Base-by-base conservation (phyloP, 805 yeast genomes). In the Clavispora carvajalis region DNA sequence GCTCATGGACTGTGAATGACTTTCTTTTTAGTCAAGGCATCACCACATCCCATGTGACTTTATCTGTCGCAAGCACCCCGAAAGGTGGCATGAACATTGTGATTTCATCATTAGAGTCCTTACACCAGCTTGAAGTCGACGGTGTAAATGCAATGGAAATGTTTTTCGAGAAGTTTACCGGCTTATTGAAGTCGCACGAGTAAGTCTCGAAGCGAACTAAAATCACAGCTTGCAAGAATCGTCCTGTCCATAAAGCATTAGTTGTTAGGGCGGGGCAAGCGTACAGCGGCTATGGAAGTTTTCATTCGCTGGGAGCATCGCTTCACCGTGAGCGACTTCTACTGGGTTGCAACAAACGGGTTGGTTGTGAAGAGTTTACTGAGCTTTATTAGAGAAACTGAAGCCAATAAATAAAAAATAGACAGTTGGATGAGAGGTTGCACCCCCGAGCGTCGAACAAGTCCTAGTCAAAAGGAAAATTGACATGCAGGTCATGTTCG, bases 1-100 rank as follows among this genome's bases (percentile, higher is more conserved):
- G 45, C 5, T 22, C 30, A 3, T 47, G 44, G 45, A 30, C 12
- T 7, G 46, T 42, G n/a, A 36, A 24, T 12, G 43, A 47, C 21
- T 22, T 37, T 10, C 19, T 34, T 2, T 49, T 49, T 35, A 43
- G 49, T 29, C 51, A 47, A 28, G 45, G 51, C 15, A 43, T 40
- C 15, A 38, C 45, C 3, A 29, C 24, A 18, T 33, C 49, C 2
- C 49, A 45, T 22, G 13, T 47, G 21, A 42, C 43, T 7, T 31
- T 47, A 15, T 43, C 47, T 7, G 40, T 41, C n/a, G 40, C 38
- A 15, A 43, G 47, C 33, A 45, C 46, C 5, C 36, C 45, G 5
- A 38, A 36, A 10, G 49, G 48, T 10, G 51, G 51, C 7, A 39
- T 45, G 47, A 47, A 45, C 15, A 31, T 47, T 6, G 17, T 36